Evolutionary conservation across 331 rosid species (phyloP).

Genomic region (Malus hybrid): DNA sequence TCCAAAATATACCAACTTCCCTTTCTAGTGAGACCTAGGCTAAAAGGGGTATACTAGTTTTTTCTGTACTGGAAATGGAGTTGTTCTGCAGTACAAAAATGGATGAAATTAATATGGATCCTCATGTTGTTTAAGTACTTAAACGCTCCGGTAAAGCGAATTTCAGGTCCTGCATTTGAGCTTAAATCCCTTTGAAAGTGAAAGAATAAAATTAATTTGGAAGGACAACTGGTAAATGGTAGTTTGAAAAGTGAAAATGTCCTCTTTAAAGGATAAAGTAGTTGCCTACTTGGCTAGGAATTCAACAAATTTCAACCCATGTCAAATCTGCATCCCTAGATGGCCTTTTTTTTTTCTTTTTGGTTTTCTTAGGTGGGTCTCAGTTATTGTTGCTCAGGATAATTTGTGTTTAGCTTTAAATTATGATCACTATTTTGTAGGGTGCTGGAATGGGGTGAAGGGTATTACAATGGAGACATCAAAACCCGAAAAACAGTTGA

Average conservation of each 20-base stretch:
- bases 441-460: conserved; percentile 77
- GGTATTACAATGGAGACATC: conserved; percentile 82
- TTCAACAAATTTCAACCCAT: neutral
- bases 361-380: neutral
- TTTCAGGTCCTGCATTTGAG: neutral
- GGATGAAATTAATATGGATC: neutral
- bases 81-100: neutral
- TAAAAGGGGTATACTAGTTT: neutral
- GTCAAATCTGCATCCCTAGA: neutral
- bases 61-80: neutral
- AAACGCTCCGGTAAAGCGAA: neutral
- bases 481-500: conserved; percentile 74
- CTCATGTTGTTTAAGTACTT: neutral
- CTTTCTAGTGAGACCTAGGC: neutral
- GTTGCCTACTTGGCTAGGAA: neutral
- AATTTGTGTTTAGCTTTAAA: neutral
- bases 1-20: neutral
- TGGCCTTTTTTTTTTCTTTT: neutral
- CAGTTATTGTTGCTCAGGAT: neutral
- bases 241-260: neutral
- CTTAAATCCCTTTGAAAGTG: neutral
- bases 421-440: conserved; percentile 30
- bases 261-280: neutral
- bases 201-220: neutral
- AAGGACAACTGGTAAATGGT: neutral